A percentile compares a stretch with the other conserved stretches of the same genome.
Evolutionary conservation across 1,139 yeast genomes (phyloP).

Genomic region (Diutina neorugosa): DNA sequence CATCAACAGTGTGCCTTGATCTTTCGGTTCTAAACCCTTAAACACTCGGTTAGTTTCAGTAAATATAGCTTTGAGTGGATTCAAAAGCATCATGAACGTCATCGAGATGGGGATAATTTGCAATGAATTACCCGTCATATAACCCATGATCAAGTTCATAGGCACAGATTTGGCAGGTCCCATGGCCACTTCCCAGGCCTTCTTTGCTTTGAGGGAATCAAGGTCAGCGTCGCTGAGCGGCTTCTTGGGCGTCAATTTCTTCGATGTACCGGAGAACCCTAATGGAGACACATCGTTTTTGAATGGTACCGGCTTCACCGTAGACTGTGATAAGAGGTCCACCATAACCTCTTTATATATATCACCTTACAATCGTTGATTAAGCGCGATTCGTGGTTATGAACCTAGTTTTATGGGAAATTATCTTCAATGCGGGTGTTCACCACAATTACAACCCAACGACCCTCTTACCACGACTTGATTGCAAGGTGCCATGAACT

Average conservation of each 20-base stretch:
- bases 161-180: conserved; percentile 82
- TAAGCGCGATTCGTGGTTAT: neutral
- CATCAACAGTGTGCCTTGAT: conserved; percentile 27
- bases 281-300: conserved; percentile 6
- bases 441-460: neutral
- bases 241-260: conserved; percentile 3
- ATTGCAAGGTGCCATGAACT: neutral
- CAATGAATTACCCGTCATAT: conserved; percentile 85
- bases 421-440: neutral
- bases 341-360: neutral
- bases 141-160: conserved; percentile 82
- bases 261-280: conserved; percentile 7
- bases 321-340: neutral
- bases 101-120: conserved; percentile 88
- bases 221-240: conserved; percentile 11
- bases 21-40: conserved; percentile 13
- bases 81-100: conserved; percentile 74
- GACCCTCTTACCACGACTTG: neutral
- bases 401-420: neutral
- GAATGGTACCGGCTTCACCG: neutral
- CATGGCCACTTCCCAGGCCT: conserved; percentile 80
- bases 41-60: conserved; percentile 38
- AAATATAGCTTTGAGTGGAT: conserved; percentile 65
- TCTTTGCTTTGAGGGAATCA: conserved; percentile 37
- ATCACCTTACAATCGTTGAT: neutral